These are phyloP conservation scores for Haberlea rhodopensis DNA, from an alignment of 257 asterid species.

Conservation along the genomic window DNA sequence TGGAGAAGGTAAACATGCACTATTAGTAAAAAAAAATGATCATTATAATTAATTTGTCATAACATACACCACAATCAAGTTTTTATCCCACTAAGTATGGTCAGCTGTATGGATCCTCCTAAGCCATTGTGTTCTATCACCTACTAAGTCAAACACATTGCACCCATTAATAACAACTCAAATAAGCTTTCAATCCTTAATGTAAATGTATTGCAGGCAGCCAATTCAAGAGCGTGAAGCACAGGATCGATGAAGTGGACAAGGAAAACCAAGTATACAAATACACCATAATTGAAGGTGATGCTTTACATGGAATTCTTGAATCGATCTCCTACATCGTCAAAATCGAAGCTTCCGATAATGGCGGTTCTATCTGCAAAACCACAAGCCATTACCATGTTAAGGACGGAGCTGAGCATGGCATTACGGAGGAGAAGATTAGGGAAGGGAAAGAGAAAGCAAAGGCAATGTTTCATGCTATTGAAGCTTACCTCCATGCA, in stretches of 20 bases:
- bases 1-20: no score
- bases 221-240: slow-evolving; percentile 44
- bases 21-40: no score
- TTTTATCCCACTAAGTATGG: no score
- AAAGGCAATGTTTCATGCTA: slow-evolving; percentile 29
- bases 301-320: slow-evolving; percentile 29
- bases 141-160: no score
- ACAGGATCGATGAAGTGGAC: slow-evolving; percentile 40
- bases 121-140: no score
- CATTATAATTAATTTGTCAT: no score
- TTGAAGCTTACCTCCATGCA: slow-evolving; percentile 40
- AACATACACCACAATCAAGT: no score
- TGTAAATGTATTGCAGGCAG: no score
- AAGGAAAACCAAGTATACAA: slow-evolving; percentile 32
- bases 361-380: slow-evolving; percentile 50
- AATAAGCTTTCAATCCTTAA: no score
- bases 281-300: slow-evolving; percentile 47
- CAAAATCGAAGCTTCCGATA: slow-evolving; percentile 28
- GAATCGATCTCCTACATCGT: slow-evolving; percentile 38
- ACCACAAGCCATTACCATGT: slow-evolving; percentile 29
- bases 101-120: no score
- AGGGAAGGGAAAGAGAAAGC: slow-evolving; percentile 36
- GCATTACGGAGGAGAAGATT: slow-evolving; percentile 31
- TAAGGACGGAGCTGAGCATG: slow-evolving; percentile 32
- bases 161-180: no score